Evolutionary conservation across 2,329 filamentous ascomycete species (phyloP), one percentile per base, ranked within the genome.

Genomic region (Claviceps sp.): DNA sequence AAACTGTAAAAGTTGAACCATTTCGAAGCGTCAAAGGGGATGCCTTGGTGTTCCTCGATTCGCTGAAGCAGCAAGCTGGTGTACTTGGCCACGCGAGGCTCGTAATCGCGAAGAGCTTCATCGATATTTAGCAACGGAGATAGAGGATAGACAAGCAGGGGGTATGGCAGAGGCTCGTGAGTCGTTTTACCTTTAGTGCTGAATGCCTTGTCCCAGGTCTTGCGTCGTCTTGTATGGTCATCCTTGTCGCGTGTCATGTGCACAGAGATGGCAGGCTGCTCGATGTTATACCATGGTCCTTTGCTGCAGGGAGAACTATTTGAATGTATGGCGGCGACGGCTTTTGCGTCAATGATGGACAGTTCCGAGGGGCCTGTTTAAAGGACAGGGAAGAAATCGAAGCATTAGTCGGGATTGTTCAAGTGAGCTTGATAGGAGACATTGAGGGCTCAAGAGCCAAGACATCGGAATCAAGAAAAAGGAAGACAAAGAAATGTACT

Each of bases 1-100:
- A 69, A 70, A 22, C 62, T 62, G 49, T 65, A 67, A 45, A 66
- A 67, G 50, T 62, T 65, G 47, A 65, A 63, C 63, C 65, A 67
- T 4, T 59, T 54, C 0, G 64, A 58, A 4, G 61, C 59, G 41
- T 71, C 57, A 5, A 69, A 51, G 0, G 59, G 51, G 5, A 50
- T 49, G 1, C 61, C 60, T 9, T 58, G 48, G 4, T 59, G 38
- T 7, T 54, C 49, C 11, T 60, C 48, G 14, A 67, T 57, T 18
- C 60, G 53, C 5, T 3, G 22, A 6, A 49, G 37, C 9, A 49
- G n/a, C 5, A 34, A 0, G 1, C 2, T 3, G 22, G 47, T 40
- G 22, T 41, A 16, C 4, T 49, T 47, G 0, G 53, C 47, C 0
- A 67, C 61, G 3, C 61, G 58, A 1, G 59, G 58, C 26, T 67